Base-by-base conservation (phyloP, 1,284 basidiomycete species). In the Fomitopsis palustris region DNA sequence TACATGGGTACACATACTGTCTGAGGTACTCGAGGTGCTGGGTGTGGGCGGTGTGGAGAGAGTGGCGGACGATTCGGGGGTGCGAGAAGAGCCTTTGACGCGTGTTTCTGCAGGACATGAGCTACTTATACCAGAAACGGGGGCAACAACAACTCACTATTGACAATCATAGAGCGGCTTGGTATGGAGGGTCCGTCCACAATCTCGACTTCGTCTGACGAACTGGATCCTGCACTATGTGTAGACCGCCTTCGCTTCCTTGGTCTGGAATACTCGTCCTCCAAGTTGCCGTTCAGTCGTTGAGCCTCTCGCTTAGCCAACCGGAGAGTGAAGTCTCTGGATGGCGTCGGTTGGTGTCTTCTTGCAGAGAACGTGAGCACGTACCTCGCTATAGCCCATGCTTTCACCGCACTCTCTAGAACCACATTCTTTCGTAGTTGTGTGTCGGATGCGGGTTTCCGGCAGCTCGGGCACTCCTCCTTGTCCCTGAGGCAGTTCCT, bases 301-400 rank as follows among this genome's bases (percentile, higher is more conserved):
- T 25, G 14, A 21, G 31, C 29, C 43, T 55, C 54, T n/a, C 61
- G 61, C 2, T 57, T 59, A 5, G 56, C 53, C 8, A 67, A 54
- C n/a, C 60, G 64, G 6, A 72, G 63, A 1, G 70, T 52, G 45
- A 55, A 55, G 2, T 55, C 56, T 25, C 59, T 59, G 27, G 9
- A 9, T n/a, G 4, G 42, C 16, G 21, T 42, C 39, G 21, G n/a
- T 8, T n/a, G 39, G 16, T 4, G 17, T 39, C 2, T 25, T 12
- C 38, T n/a, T 59, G 17, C 27, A 35, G 43, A 29, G 17, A 25
- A 1, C 5, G 27, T 21, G 2, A n/a, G 35, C 5, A 65, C 78
- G 42, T 63, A 88, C 90, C 90, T 82, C 16, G 86, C 81, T 21
- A 70, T 65, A 59, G 80, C 81, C 88, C 90, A 92, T 14, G 81